Base-by-base conservation (phyloP, 179 eudicot species). In the Spinacia oleracea region DNA sequence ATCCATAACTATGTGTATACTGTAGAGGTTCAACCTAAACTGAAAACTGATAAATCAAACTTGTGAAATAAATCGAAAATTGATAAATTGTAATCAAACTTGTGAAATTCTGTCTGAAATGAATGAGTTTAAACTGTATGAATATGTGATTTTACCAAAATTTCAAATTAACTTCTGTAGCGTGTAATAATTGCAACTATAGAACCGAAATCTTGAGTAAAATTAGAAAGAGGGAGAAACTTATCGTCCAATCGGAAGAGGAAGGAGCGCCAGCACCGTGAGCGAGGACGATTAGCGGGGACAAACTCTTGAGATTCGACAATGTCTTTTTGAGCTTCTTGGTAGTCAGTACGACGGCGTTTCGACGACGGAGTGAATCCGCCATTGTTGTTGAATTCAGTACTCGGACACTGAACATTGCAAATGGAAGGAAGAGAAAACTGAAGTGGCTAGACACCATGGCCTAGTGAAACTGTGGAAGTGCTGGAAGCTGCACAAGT, bases 251-350 rank as follows among this genome's bases (percentile, higher is more conserved):
- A 46, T 90, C 96, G 18, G 97, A 92, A 77, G 96, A 82, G 60
- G 94, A 92, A 81, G 97, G 93, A 69, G 94, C 96, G 31, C 97
- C 94, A 70, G 97, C 94, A 9, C 98, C 97, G 60, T 94, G 97
- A 84, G 96, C 96, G 46, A 92, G 91, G 66, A 92, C 97, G 60
- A 94, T 85, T 40, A 94, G 84, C 42, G 97, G 96, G 10, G 92
- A 81, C 43, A 73, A 43, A 75, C 70, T 65, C 27, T 66, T 69
- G 21, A 11, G 45, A n/a, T 70, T n/a, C 79, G 82, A 11, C 31
- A 27, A 78, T 25, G 34, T n/a, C 65, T 50, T 46, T 53, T 45
- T 29, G 23, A 4, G 55, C 71, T 0, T 67, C 51, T 21, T 11
- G 18, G 16, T 50, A 27, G 62, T 62, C 40, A 7, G 73, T 72